Evolutionary conservation across 1,284 basidiomycete genomes (phyloP).

Genomic region (Nidula niveotomentosa): DNA sequence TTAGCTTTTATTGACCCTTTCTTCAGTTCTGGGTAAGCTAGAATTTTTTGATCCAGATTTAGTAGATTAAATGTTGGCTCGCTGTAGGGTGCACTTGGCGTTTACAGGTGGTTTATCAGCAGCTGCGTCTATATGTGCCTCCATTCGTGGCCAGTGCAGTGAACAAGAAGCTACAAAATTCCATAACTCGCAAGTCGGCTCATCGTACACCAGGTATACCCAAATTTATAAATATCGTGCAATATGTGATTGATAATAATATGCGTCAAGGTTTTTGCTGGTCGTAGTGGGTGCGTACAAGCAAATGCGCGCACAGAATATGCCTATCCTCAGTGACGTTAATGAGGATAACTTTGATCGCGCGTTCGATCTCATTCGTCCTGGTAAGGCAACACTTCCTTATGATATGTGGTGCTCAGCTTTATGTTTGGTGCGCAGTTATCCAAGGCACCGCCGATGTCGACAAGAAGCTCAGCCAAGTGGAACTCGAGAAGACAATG

Average conservation of each 20-base stretch:
- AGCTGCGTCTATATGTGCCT: slow-evolving; percentile 52
- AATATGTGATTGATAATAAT: not conserved
- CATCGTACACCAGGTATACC: slow-evolving; percentile 55
- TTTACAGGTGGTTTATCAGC: slow-evolving; percentile 57
- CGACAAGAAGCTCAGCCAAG: slow-evolving; percentile 45
- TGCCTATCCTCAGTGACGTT: slow-evolving; percentile 49
- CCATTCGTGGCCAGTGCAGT: slow-evolving; percentile 47
- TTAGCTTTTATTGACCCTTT: slow-evolving; percentile 65
- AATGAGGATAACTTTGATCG: slow-evolving; percentile 59
- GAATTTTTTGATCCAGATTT: too few relatives aligned
- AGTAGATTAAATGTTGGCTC: too few relatives aligned
- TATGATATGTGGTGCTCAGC: not conserved
- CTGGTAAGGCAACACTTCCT: slow-evolving; percentile 30
- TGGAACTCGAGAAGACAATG: slow-evolving; percentile 45
- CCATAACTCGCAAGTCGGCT: slow-evolving; percentile 47
- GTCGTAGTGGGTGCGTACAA: slow-evolving; percentile 66
- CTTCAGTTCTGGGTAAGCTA: slow-evolving; percentile 28
- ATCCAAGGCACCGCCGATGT: slow-evolving; percentile 59
- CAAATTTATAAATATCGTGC: not conserved
- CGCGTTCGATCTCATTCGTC: slow-evolving; percentile 54
- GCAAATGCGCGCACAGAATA: slow-evolving; percentile 52
- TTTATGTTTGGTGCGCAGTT: slow-evolving; percentile 28
- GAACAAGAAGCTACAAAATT: slow-evolving; percentile 47
- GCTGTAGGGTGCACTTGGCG: slow-evolving; percentile 60
- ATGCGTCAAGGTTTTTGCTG: slow-evolving; percentile 48